phyloP scores from a whole-genome alignment of 1,284 basidiomycete species.

The Tilletia horrida region DNA sequence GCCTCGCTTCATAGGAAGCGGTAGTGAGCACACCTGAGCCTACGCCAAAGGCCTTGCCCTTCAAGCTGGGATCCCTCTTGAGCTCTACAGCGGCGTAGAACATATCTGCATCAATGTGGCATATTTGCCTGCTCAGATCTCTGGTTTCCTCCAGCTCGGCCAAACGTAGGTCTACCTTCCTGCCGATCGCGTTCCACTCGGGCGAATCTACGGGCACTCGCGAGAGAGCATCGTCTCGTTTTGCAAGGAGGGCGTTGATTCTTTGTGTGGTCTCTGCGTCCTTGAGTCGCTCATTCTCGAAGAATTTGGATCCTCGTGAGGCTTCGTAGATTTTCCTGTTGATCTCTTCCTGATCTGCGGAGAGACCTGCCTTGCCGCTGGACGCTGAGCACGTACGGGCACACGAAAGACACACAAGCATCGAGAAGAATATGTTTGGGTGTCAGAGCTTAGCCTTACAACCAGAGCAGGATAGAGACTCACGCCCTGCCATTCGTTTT shows the following conservation, averaged over 20 bases:
- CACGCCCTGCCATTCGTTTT: slow-evolving; percentile 45
- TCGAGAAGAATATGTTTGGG: neutral
- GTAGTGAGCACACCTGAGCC: slow-evolving; percentile 32
- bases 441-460: neutral
- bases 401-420: neutral
- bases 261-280: slow-evolving; percentile 73
- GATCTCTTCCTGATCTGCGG: slow-evolving; percentile 41
- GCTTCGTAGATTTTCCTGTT: slow-evolving; percentile 46
- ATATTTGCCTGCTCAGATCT: slow-evolving; percentile 76
- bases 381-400: slow-evolving; percentile 26
- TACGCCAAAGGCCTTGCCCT: slow-evolving; percentile 71
- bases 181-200: slow-evolving; percentile 36
- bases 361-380: slow-evolving; percentile 50
- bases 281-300: slow-evolving; percentile 75
- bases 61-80: slow-evolving; percentile 71
- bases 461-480: slow-evolving; percentile 11
- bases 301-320: slow-evolving; percentile 51
- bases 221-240: slow-evolving; percentile 36
- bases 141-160: slow-evolving; percentile 71
- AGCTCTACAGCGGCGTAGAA: slow-evolving; percentile 60
- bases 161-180: slow-evolving; percentile 35
- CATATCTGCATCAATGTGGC: slow-evolving; percentile 65
- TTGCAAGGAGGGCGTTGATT: slow-evolving; percentile 59
- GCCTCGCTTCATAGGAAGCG: slow-evolving; percentile 13
- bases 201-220: slow-evolving; percentile 25